Conservation (phyloP, 169 alveolate species). For the Babesia sp. region DNA sequence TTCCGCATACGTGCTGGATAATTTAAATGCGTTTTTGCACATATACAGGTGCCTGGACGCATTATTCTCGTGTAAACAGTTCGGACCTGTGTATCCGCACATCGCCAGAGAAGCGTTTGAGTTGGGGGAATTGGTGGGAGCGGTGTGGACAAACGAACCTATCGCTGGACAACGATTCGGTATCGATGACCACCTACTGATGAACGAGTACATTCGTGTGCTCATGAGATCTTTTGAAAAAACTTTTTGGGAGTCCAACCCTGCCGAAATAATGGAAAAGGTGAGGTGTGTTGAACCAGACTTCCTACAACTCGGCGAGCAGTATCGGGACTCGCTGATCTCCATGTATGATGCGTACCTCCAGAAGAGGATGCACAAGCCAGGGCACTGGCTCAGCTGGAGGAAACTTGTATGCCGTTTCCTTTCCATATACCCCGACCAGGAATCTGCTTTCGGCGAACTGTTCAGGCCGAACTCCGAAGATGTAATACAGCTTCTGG, state of each 20-base stretch:
- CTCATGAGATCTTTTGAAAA: conserved; percentile 27
- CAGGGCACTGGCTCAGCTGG: conserved; percentile 39
- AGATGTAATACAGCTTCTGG: conserved; percentile 31
- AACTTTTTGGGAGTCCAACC: conserved; percentile 17
- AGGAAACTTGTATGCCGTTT: conserved; percentile 23
- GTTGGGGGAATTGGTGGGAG: not conserved
- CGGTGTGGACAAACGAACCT: conserved; percentile 5
- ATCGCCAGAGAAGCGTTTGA: not conserved
- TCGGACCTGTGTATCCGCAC: not conserved
- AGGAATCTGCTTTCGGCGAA: conserved; percentile 6
- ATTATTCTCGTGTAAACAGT: conserved; percentile 23
- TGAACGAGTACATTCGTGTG: conserved; percentile 13
- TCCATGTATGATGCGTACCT: not conserved
- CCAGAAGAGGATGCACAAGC: conserved; percentile 4
- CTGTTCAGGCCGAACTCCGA: conserved; percentile 42
- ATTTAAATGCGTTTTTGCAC: conserved; percentile 9
- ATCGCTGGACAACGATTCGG: not conserved
- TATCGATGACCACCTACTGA: conserved; percentile 13
- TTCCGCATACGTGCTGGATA: conserved; percentile 14
- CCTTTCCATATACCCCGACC: conserved; percentile 43
- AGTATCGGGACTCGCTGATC: conserved; percentile 15
- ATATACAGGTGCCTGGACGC: conserved; percentile 28
- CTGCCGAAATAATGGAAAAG: not conserved
- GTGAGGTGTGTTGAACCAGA: conserved; percentile 19
- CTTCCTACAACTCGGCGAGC: conserved; percentile 11